These are phyloP conservation scores for Atalantia buxifolia DNA, from an alignment of 345 rosid species.

Conservation along the genomic window DNA sequence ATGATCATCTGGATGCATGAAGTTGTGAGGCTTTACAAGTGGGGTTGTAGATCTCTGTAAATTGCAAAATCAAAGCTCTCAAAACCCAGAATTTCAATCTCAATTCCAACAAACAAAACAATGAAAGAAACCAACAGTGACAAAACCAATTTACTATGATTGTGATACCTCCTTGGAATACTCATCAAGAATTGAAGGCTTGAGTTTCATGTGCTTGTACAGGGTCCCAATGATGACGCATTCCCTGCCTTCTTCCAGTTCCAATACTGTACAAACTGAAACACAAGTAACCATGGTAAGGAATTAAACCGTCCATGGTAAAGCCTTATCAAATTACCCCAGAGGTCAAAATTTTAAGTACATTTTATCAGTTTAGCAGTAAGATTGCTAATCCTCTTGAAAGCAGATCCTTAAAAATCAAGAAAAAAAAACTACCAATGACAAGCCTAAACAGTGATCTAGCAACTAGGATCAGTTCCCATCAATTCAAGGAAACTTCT, in stretches of 20 bases:
- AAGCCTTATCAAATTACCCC: not conserved
- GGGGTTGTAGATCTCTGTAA: constrained; percentile 77
- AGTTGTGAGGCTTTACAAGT: constrained; percentile 78
- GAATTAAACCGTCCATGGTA: not conserved
- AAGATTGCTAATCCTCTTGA: not conserved
- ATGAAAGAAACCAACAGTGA: not conserved
- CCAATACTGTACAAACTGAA: constrained; percentile 80
- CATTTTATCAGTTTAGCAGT: not conserved
- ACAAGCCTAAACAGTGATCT: not conserved
- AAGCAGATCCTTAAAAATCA: not conserved
- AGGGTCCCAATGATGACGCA: constrained; percentile 87
- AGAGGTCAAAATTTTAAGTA: not conserved
- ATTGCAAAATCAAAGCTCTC: constrained; percentile 8
- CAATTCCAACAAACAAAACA: constrained; percentile 17
- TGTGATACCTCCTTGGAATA: constrained; percentile 76
- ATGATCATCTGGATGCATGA: constrained; percentile 76
- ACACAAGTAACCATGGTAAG: not conserved
- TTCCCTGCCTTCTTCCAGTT: constrained; percentile 76
- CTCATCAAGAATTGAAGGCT: constrained; percentile 91
- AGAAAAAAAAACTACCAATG: not conserved
- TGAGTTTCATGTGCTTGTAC: constrained; percentile 96
- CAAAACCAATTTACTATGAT: constrained; percentile 4
- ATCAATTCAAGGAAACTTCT: not conserved
- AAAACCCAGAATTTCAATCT: not conserved
- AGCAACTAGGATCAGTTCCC: not conserved